Conservation (phyloP, 1,139 yeast species). For the Geotrichum phurueaensis region DNA sequence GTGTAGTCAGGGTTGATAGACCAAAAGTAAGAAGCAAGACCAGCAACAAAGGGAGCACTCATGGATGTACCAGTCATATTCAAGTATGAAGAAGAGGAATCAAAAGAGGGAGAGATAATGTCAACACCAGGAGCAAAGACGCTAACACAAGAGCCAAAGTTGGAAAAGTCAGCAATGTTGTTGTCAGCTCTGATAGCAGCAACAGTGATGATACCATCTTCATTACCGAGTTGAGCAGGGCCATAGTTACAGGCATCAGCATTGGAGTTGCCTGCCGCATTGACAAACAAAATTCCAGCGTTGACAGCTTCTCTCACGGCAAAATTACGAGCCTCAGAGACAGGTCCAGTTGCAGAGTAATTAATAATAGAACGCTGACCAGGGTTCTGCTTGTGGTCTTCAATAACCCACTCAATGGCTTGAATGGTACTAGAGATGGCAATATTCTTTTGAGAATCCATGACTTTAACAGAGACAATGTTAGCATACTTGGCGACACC, state of each 20-base stretch:
- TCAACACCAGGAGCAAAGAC: conserved; percentile 82
- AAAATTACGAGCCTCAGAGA: conserved; percentile 70
- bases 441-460: conserved; percentile 34
- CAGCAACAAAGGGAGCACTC: conserved; percentile 87
- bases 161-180: conserved; percentile 44
- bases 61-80: conserved; percentile 81
- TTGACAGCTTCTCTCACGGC: conserved; percentile 81
- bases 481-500: conserved; percentile 43
- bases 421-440: conserved; percentile 31
- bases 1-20: conserved; percentile 10
- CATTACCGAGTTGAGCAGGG: conserved; percentile 64
- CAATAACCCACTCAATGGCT: conserved; percentile 37
- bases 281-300: conserved; percentile 78
- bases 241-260: conserved; percentile 81
- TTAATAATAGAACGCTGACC: conserved; percentile 84
- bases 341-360: conserved; percentile 87
- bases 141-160: conserved; percentile 80
- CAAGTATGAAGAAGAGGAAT: conserved; percentile 69
- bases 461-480: conserved; percentile 40
- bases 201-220: conserved; percentile 47
- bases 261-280: conserved; percentile 84
- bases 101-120: conserved; percentile 52
- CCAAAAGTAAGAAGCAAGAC: conserved; percentile 39
- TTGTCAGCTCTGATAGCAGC: conserved; percentile 78
- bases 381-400: conserved; percentile 53